Evolutionary conservation across 352 stramenopile genomes (phyloP).

Genomic region (Phytophthora crassamura): DNA sequence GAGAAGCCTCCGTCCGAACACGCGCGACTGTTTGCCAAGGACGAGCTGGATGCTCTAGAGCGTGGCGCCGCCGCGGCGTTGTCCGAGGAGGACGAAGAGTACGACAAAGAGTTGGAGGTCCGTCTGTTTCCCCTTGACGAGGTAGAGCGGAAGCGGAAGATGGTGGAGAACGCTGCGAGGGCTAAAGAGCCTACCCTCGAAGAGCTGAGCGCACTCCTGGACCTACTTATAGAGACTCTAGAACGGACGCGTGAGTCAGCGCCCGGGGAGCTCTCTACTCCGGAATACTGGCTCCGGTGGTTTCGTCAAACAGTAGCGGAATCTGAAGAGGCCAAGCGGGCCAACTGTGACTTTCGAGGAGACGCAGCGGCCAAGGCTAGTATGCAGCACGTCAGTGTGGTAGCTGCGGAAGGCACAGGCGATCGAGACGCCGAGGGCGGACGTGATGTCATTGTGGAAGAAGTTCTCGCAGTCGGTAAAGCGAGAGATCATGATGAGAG

Average conservation of each 20-base stretch:
- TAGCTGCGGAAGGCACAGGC: too few relatives aligned
- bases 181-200: neutral
- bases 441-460: too few relatives aligned
- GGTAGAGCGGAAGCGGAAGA: neutral
- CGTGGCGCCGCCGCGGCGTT: too few relatives aligned
- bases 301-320: neutral
- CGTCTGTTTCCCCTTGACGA: neutral
- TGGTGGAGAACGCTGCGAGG: neutral
- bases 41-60: too few relatives aligned
- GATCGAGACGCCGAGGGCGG: too few relatives aligned
- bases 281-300: conserved; percentile 8
- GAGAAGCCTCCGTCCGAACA: too few relatives aligned
- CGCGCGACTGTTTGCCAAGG: too few relatives aligned
- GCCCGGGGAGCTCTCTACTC: neutral
- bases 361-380: too few relatives aligned
- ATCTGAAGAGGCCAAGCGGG: neutral
- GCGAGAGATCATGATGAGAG: too few relatives aligned
- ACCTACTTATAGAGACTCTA: neutral
- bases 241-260: neutral
- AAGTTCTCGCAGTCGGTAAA: too few relatives aligned
- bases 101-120: conserved; percentile 10
- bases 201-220: neutral
- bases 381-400: too few relatives aligned
- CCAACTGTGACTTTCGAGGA: too few relatives aligned
- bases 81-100: conserved; percentile 2